Evolutionary conservation across 2,329 filamentous ascomycete genomes (phyloP).

Genomic region (Didymella keratinophila): DNA sequence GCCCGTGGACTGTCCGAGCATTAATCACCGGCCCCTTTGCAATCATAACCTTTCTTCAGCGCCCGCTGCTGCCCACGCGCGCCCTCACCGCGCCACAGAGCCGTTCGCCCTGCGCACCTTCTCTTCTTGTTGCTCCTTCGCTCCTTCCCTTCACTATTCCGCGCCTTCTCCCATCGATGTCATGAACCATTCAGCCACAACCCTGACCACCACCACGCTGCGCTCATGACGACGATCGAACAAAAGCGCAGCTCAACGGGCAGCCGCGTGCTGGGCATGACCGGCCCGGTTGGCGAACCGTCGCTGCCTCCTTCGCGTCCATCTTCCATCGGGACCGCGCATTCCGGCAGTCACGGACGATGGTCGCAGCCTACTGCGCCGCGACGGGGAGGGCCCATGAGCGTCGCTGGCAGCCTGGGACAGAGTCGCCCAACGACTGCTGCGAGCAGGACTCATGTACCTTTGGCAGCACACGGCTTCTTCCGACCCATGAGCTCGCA

Average conservation of each 20-base stretch:
- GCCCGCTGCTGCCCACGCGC: conserved; percentile 12
- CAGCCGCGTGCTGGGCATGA: conserved; percentile 50
- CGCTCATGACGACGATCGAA: conserved; percentile 44
- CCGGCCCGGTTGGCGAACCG: conserved; percentile 57
- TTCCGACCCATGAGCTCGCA: conserved; percentile 97
- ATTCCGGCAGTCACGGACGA: conserved; percentile 53
- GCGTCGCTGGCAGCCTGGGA: conserved; percentile 55
- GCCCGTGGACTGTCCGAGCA: conserved; percentile 6
- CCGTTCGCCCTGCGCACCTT: conserved; percentile 21
- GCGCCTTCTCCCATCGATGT: conserved; percentile 30
- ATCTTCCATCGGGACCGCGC: conserved; percentile 51
- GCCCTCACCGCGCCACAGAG: conserved; percentile 16
- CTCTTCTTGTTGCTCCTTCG: conserved; percentile 33
- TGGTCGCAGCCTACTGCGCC: conserved; percentile 66
- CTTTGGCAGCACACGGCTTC: conserved; percentile 88
- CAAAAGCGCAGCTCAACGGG: conserved; percentile 46
- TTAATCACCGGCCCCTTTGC: conserved; percentile 20
- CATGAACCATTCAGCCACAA: conserved; percentile 45
- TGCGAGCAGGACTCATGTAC: conserved; percentile 84
- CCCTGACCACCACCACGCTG: conserved; percentile 37
- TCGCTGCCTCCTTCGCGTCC: conserved; percentile 59
- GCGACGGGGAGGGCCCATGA: conserved; percentile 56
- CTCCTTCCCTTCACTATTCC: conserved; percentile 15
- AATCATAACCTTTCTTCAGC: conserved; percentile 14
- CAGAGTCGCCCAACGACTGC: conserved; percentile 66